Evolutionary conservation across 2,329 filamentous ascomycete genomes (phyloP).

Genomic region (Paecilomyces variotii): DNA sequence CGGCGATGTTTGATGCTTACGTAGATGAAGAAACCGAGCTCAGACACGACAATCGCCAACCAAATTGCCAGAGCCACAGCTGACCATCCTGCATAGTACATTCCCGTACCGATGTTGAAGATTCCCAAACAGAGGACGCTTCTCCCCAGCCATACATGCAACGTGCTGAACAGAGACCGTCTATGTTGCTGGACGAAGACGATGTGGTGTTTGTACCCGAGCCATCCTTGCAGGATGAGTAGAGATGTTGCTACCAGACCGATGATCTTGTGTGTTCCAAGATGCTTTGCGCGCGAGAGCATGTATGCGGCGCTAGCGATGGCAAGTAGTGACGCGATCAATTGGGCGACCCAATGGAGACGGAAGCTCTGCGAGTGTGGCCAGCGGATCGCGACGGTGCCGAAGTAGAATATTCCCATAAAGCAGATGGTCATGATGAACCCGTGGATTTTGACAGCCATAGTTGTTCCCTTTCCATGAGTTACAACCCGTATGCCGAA

Average conservation of each 20-base stretch:
- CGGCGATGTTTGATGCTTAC: slow-evolving; percentile 3
- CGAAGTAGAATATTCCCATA: slow-evolving; percentile 7
- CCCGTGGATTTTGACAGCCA: slow-evolving; percentile 6
- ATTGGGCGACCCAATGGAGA: slow-evolving; percentile 9
- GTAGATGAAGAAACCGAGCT: slow-evolving; percentile 4
- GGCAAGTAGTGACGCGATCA: slow-evolving; percentile 6
- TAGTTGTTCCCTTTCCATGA: neutral
- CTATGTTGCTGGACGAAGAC: slow-evolving; percentile 8
- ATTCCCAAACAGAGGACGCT: slow-evolving; percentile 6
- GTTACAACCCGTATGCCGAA: neutral
- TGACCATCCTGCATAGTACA: slow-evolving; percentile 7
- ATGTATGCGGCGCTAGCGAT: slow-evolving; percentile 8
- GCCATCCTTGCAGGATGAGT: slow-evolving; percentile 5
- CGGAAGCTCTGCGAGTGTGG: slow-evolving; percentile 6
- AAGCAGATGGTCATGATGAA: slow-evolving; percentile 8
- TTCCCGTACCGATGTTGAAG: slow-evolving; percentile 7
- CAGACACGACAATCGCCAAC: slow-evolving; percentile 5
- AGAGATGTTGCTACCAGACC: slow-evolving; percentile 4
- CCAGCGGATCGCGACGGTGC: slow-evolving; percentile 5
- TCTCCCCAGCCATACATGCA: slow-evolving; percentile 8
- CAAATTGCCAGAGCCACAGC: slow-evolving; percentile 3
- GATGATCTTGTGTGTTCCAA: slow-evolving; percentile 6
- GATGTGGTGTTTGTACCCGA: slow-evolving; percentile 9
- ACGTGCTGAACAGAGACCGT: slow-evolving; percentile 5
- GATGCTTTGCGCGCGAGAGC: slow-evolving; percentile 5